Conservation (phyloP, 2,329 filamentous ascomycete genomes). For the Coniella lustricola region DNA sequence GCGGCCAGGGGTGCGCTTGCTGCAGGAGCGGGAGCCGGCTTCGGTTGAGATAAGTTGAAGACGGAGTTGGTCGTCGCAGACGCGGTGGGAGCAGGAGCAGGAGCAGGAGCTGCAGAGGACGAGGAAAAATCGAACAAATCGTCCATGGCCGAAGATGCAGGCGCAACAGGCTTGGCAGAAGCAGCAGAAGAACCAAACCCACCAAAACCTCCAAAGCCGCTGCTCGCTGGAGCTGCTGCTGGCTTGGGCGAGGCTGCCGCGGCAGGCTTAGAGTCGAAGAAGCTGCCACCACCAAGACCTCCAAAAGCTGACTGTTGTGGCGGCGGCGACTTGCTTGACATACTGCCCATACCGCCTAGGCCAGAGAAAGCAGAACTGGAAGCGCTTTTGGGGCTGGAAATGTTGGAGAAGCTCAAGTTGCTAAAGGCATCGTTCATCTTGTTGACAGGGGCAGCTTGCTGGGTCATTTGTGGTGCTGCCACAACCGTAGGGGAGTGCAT, state of each 20-base stretch:
- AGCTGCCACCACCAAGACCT: constrained; percentile 63
- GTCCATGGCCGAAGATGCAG: constrained; percentile 55
- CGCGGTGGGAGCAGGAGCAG: constrained; percentile 32
- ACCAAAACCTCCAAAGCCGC: constrained; percentile 61
- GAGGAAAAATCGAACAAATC: constrained; percentile 76
- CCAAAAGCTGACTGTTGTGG: constrained; percentile 39
- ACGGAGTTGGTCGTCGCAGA: constrained; percentile 52
- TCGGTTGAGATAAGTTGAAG: constrained; percentile 69
- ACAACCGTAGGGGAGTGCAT: constrained; percentile 49
- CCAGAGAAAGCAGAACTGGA: constrained; percentile 18
- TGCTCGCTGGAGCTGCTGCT: constrained; percentile 34
- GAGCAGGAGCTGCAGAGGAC: constrained; percentile 34
- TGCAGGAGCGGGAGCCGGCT: constrained; percentile 35
- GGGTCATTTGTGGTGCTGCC: constrained; percentile 26
- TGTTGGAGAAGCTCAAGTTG: constrained; percentile 37
- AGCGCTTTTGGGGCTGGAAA: constrained; percentile 36
- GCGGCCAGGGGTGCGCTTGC: constrained; percentile 30
- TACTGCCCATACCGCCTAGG: constrained; percentile 17
- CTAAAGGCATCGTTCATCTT: constrained; percentile 71
- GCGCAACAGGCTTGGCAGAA: constrained; percentile 27
- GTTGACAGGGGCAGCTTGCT: constrained; percentile 45
- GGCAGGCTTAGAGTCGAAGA: constrained; percentile 71
- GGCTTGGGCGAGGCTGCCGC: constrained; percentile 28
- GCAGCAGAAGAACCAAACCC: constrained; percentile 45
- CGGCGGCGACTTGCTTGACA: constrained; percentile 26